Conservation (phyloP, 1,139 yeast species). For the Lodderomyces elongisporus region DNA sequence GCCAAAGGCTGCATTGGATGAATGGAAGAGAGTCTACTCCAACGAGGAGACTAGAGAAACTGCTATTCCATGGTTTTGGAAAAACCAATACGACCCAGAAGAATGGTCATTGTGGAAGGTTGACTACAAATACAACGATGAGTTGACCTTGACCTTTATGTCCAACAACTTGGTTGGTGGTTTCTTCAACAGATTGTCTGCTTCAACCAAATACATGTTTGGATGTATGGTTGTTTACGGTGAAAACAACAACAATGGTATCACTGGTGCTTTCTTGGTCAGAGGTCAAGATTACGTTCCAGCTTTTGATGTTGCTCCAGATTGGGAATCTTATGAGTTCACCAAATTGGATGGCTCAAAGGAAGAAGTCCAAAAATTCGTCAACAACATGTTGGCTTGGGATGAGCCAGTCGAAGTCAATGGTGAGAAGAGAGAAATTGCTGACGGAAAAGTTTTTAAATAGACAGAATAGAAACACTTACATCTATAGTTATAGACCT, state of each 20-base stretch:
- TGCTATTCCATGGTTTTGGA: constrained; percentile 98
- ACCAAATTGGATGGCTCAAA: constrained; percentile 39
- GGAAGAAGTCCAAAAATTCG: constrained; percentile 33
- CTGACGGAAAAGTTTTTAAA: constrained; percentile 51
- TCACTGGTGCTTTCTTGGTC: constrained; percentile 88
- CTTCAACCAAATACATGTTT: constrained; percentile 89
- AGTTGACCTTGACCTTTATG: constrained; percentile 95
- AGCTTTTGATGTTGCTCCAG: constrained; percentile 98
- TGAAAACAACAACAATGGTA: constrained; percentile 98
- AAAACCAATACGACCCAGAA: constrained; percentile 77
- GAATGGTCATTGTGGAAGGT: constrained; percentile 97
- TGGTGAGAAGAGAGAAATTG: constrained; percentile 44
- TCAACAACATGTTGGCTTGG: constrained; percentile 51
- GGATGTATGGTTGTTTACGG: constrained; percentile 95
- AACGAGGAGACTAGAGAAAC: constrained; percentile 94
- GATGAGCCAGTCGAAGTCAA: constrained; percentile 44
- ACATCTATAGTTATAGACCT: too few species aligned
- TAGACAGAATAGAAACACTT: too few species aligned
- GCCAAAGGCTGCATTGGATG: constrained; percentile 72
- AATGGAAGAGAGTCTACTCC: constrained; percentile 96
- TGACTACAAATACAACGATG: constrained; percentile 96
- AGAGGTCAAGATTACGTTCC: constrained; percentile 91
- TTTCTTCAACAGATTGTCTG: constrained; percentile 92
- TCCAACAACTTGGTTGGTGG: constrained; percentile 98
- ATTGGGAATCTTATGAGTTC: constrained; percentile 73